Conservation (phyloP, 2,329 filamentous ascomycete genomes). For the Elsinoe australis region DNA sequence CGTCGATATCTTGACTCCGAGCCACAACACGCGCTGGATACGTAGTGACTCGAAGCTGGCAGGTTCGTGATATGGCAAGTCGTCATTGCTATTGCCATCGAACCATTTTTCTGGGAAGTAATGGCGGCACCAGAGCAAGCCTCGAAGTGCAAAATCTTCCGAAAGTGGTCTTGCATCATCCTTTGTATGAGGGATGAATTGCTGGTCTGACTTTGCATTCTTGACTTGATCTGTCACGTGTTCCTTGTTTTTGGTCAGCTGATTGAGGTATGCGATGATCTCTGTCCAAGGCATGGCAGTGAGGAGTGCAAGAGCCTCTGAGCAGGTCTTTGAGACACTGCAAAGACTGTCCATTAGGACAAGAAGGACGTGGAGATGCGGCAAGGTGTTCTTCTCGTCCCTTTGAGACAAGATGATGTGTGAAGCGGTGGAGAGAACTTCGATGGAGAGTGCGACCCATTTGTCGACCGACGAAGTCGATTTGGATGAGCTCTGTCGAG, state of each 20-base stretch:
- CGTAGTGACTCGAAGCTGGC: slow-evolving; percentile 52
- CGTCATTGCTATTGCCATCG: slow-evolving; percentile 55
- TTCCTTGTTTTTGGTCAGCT: slow-evolving; percentile 35
- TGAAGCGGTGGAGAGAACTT: slow-evolving; percentile 37
- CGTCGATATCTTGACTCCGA: slow-evolving; percentile 23
- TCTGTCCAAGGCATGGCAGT: slow-evolving; percentile 48
- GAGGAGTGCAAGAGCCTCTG: slow-evolving; percentile 17
- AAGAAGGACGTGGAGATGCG: slow-evolving; percentile 56
- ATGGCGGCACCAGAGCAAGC: slow-evolving; percentile 52
- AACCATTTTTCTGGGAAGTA: slow-evolving; percentile 58
- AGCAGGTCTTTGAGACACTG: slow-evolving; percentile 11
- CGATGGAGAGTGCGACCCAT: slow-evolving; percentile 31
- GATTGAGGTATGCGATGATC: slow-evolving; percentile 47
- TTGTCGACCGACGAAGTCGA: background rate
- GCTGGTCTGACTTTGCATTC: slow-evolving; percentile 30
- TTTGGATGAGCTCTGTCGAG: background rate
- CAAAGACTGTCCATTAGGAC: slow-evolving; percentile 49
- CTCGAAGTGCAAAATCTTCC: slow-evolving; percentile 61
- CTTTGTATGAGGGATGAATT: slow-evolving; percentile 37
- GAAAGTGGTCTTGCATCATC: slow-evolving; percentile 51
- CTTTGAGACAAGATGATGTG: slow-evolving; percentile 31
- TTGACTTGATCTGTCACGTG: slow-evolving; percentile 31
- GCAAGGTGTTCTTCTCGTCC: slow-evolving; percentile 41
- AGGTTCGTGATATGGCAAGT: slow-evolving; percentile 57
- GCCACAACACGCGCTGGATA: slow-evolving; percentile 41